Percentiles rank a stretch among this genome's conserved stretches.
These are phyloP conservation scores for Dioscorea cayenensis DNA, from an alignment of 116 monocot genomes.

Conservation along the genomic window DNA sequence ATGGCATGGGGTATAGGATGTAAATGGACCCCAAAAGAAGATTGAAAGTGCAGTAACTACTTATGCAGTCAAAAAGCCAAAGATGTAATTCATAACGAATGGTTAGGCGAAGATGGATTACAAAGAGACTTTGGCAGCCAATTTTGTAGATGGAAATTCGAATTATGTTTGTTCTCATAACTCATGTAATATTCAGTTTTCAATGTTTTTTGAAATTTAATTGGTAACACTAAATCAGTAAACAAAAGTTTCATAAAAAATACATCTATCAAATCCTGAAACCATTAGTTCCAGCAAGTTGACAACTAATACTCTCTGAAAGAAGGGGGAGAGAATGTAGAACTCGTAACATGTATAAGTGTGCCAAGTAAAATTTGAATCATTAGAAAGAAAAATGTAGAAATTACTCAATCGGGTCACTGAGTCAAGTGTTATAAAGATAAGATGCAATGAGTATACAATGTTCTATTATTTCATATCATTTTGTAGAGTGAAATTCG, in stretches of 20 bases:
- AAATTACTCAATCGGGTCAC: neutral
- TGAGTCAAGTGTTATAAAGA: neutral
- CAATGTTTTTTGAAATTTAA: too few species aligned
- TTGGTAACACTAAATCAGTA: too few species aligned
- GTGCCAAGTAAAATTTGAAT: neutral
- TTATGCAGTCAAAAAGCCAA: neutral
- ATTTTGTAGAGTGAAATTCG: too few species aligned
- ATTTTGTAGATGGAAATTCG: neutral
- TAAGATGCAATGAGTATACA: too few species aligned
- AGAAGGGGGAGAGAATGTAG: too few species aligned
- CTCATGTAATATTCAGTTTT: neutral
- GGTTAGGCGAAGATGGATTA: neutral
- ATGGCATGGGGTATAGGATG: neutral
- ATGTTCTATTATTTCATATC: too few species aligned
- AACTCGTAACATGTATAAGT: too few species aligned
- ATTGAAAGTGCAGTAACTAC: neutral
- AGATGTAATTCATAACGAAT: neutral
- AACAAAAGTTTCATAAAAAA: too few species aligned
- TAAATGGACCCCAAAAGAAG: neutral
- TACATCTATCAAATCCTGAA: too few species aligned
- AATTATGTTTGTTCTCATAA: slow-evolving; percentile 13
- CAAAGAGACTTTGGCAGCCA: neutral
- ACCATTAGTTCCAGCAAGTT: too few species aligned
- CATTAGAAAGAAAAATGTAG: neutral
- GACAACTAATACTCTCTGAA: too few species aligned